Percentiles rank a stretch among this genome's conserved stretches.
phyloP scores from a whole-genome alignment of 495 filamentous ascomycete species.

The Apodospora peruviana region DNA sequence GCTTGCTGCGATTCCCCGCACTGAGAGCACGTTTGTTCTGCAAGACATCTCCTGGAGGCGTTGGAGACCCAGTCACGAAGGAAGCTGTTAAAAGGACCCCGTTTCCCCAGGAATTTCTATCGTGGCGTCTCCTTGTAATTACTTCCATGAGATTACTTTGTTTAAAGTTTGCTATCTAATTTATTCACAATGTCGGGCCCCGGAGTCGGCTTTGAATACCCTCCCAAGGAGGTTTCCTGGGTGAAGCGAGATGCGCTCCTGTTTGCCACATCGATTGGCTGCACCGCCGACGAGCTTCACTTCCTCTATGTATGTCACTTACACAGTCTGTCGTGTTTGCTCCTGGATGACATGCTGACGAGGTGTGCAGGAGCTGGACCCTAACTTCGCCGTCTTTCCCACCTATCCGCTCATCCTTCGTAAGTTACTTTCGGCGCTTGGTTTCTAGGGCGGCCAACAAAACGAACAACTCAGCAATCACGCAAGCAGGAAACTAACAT shows the following conservation, averaged over 20 bases:
- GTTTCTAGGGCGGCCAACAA: not conserved
- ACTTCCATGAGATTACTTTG: not conserved
- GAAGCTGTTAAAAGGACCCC: not conserved
- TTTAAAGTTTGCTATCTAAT: not conserved
- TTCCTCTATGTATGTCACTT: constrained; percentile 68
- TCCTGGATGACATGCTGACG: constrained; percentile 9
- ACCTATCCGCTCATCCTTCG: constrained; percentile 81
- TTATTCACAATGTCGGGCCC: constrained; percentile 44
- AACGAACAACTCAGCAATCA: no score
- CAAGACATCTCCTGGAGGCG: no score
- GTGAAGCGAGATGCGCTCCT: constrained; percentile 79
- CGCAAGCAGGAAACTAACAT: not conserved
- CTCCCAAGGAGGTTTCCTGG: constrained; percentile 68
- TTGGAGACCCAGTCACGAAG: not conserved
- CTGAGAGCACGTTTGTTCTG: not conserved
- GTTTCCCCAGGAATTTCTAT: not conserved
- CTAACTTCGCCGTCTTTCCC: constrained; percentile 77
- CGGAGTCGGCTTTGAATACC: constrained; percentile 76
- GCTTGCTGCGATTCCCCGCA: not conserved
- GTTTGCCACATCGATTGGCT: constrained; percentile 83
- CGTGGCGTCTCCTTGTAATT: not conserved
- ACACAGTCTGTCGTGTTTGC: not conserved
- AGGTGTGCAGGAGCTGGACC: constrained; percentile 65
- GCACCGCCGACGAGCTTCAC: constrained; percentile 78
- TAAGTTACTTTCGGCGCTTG: constrained; percentile 30